Evolutionary conservation across 176 grass and related monocot species (phyloP), one percentile per base, ranked within the genome.

Genomic region (Carex cristatella): DNA sequence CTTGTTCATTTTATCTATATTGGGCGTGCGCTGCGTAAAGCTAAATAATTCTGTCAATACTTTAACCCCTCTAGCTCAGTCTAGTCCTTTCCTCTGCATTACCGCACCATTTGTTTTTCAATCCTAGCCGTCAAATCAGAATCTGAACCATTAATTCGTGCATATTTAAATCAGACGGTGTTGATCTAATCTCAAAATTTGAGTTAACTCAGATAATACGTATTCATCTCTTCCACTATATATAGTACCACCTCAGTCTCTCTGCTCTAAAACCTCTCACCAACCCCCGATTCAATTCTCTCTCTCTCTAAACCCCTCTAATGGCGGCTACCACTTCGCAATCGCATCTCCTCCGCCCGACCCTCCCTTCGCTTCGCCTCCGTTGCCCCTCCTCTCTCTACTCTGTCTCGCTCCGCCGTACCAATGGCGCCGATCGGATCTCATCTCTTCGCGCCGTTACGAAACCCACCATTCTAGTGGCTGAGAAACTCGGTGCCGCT

Each of bases 401-500:
- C 79, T 64, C 78, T 83, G 13, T 76, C 65, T 0, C 71, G 59
- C 9, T 84, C 83, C 68, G 85, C 85, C 27, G n/a, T 65, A 64
- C 37, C 84, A 11, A 79, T 81, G 40, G 57, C 42, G 1, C 4
- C 71, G 19, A 0, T 79, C 2, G 70, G 37, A 51, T 73, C 1
- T 78, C 44, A 46, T 46, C 91, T 53, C 90, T 84, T 4, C 62
- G 75, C 28, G 81, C 62, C 18, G 65, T 31, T 4, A 32, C 86
- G 10, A 97, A 97, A 54, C 94, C 94, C 0, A 97, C 91, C 3
- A 88, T 97, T 0, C 83, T 97, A 5, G 91, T 97, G 1, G 91
- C 94, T 13, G 91, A 97, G 94, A 97, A 97, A 86, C 94, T 97
- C 5, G 94, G 94, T 79, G 86, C 88, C 53, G 91, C 91, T 18